Percentiles rank a stretch among this genome's conserved stretches.
These are phyloP conservation scores for Aegilops sharonensis DNA, from an alignment of 176 grass and related monocot genomes.

Conservation along the genomic window DNA sequence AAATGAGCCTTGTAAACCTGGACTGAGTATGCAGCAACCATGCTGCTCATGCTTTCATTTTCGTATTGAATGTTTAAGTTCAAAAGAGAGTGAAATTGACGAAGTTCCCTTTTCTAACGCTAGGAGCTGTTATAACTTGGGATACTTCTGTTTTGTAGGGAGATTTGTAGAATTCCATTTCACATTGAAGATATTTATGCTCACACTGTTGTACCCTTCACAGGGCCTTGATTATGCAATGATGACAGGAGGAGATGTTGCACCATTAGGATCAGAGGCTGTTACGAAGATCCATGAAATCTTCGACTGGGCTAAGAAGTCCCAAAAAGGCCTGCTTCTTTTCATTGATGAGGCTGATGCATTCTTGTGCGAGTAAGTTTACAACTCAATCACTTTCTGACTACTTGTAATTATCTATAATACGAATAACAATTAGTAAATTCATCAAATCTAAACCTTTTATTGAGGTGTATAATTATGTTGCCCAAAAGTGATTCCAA, in stretches of 20 bases:
- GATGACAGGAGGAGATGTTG: conserved; percentile 98
- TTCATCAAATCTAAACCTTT: neutral
- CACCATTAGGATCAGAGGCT: conserved; percentile 76
- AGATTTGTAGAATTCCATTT: neutral
- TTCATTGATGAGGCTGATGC: conserved; percentile 98
- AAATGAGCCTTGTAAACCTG: neutral
- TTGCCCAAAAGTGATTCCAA: neutral
- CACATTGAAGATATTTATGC: conserved; percentile 18
- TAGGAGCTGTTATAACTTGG: neutral
- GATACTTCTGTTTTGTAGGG: neutral
- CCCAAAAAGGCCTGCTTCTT: conserved; percentile 77
- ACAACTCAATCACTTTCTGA: neutral
- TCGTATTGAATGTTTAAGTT: neutral
- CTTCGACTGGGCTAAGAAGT: conserved; percentile 97
- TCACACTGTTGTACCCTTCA: neutral
- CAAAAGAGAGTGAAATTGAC: neutral
- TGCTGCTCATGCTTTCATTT: neutral
- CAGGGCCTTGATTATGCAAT: conserved; percentile 95
- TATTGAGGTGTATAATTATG: conserved; percentile 2
- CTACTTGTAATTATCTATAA: neutral
- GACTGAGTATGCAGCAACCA: neutral
- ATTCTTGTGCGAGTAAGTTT: conserved; percentile 93
- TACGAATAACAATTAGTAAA: neutral
- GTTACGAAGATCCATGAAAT: conserved; percentile 99
- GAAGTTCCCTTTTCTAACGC: neutral